These are phyloP conservation scores for Babesia gibsoni DNA, from an alignment of 169 alveolate species.

Conservation along the genomic window DNA sequence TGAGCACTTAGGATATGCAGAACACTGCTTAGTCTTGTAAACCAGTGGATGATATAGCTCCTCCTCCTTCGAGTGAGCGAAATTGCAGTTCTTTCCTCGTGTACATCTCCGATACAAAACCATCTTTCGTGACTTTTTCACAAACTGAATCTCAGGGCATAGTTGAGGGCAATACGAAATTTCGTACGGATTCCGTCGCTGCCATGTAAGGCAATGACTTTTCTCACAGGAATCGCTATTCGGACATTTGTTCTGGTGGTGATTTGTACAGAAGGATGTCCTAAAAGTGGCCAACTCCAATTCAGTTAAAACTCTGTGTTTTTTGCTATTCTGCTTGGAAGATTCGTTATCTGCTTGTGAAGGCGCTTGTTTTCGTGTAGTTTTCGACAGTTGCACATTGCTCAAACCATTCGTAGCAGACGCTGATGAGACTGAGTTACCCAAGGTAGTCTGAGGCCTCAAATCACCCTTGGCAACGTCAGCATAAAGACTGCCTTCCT, in stretches of 20 bases:
- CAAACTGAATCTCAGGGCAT: slow-evolving; percentile 67
- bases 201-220: slow-evolving; percentile 87
- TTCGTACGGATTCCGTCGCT: slow-evolving; percentile 79
- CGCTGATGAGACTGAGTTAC: not conserved
- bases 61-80: slow-evolving; percentile 89
- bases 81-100: slow-evolving; percentile 86
- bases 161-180: slow-evolving; percentile 60
- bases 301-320: slow-evolving; percentile 55
- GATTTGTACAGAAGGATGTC: slow-evolving; percentile 80
- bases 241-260: slow-evolving; percentile 74
- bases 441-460: not conserved
- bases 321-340: not conserved
- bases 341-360: not conserved
- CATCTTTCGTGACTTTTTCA: slow-evolving; percentile 72
- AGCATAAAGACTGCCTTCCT: slow-evolving; percentile 20
- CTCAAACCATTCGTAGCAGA: not conserved
- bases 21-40: slow-evolving; percentile 84
- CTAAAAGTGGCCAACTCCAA: slow-evolving; percentile 78
- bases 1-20: slow-evolving; percentile 78
- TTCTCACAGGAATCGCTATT: slow-evolving; percentile 83
- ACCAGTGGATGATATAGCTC: slow-evolving; percentile 87
- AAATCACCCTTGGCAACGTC: slow-evolving; percentile 36
- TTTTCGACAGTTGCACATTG: not conserved
- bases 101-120: slow-evolving; percentile 78
- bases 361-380: not conserved